These are phyloP conservation scores for Lentinula raphanica DNA, from an alignment of 768 basidiomycete species.

Conservation along the genomic window DNA sequence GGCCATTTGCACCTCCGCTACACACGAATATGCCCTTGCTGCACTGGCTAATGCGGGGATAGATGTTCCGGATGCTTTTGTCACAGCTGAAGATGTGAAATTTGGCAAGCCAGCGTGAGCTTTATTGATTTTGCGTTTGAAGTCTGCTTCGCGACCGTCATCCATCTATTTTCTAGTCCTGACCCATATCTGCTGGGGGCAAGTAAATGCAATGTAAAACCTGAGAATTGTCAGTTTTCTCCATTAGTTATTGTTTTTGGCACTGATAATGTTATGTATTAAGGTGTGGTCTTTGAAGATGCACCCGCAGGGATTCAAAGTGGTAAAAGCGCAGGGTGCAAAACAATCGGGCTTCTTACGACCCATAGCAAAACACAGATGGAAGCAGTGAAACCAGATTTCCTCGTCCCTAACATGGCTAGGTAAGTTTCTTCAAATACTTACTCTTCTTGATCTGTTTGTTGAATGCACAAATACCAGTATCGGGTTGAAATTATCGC, in stretches of 20 bases:
- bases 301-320: conserved; percentile 81
- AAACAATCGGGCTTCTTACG: conserved; percentile 79
- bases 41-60: conserved; percentile 66
- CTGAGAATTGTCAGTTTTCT: conserved; percentile 51
- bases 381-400: conserved; percentile 56
- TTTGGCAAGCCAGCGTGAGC: conserved; percentile 75
- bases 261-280: background rate
- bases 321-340: conserved; percentile 78
- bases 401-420: conserved; percentile 68
- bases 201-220: conserved; percentile 56
- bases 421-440: conserved; percentile 31
- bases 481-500: conserved; percentile 26
- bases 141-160: conserved; percentile 3
- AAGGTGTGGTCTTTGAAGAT: conserved; percentile 87
- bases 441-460: background rate
- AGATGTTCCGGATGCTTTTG: conserved; percentile 65
- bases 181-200: conserved; percentile 92
- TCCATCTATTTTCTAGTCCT: conserved; percentile 39
- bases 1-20: conserved; percentile 89
- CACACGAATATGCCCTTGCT: conserved; percentile 64
- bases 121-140: background rate
- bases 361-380: conserved; percentile 70
- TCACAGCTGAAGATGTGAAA: conserved; percentile 78
- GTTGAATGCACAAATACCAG: conserved; percentile 15
- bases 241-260: background rate